phyloP scores from a whole-genome alignment of 2,329 filamentous ascomycete genomes.

The Penicillium sp. region DNA sequence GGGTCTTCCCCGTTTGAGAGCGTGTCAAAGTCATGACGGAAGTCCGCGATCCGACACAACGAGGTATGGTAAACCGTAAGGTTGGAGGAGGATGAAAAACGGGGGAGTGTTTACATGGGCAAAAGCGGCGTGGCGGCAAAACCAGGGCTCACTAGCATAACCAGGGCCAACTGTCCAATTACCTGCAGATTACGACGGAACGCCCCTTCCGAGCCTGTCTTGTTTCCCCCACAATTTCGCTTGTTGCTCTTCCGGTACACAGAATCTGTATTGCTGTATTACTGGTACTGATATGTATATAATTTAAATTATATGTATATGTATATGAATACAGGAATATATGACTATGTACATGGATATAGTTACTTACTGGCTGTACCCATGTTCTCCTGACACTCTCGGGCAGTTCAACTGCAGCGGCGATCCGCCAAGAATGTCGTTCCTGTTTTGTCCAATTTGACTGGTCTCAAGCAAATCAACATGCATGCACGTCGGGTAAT shows the following conservation, averaged over 20 bases:
- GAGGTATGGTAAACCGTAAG: neutral
- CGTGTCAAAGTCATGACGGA: conserved; percentile 52
- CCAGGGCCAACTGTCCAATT: no score
- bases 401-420: no score
- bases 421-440: conserved; percentile 23
- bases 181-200: conserved; percentile 20
- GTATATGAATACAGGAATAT: no score
- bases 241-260: neutral
- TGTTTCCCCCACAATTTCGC: conserved; percentile 8
- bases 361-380: no score
- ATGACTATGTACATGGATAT: no score
- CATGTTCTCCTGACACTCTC: no score
- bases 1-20: conserved; percentile 57
- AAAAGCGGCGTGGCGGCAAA: conserved; percentile 8
- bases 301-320: no score
- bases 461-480: no score
- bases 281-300: no score
- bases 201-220: conserved; percentile 15
- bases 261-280: no score
- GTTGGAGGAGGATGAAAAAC: conserved; percentile 9
- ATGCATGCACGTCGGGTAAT: no score
- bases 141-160: no score
- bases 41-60: conserved; percentile 20
- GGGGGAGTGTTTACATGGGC: conserved; percentile 9
- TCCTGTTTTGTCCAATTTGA: conserved; percentile 8